phyloP scores from a whole-genome alignment of 2,329 filamentous ascomycete species.

The Colletotrichum sp. region DNA sequence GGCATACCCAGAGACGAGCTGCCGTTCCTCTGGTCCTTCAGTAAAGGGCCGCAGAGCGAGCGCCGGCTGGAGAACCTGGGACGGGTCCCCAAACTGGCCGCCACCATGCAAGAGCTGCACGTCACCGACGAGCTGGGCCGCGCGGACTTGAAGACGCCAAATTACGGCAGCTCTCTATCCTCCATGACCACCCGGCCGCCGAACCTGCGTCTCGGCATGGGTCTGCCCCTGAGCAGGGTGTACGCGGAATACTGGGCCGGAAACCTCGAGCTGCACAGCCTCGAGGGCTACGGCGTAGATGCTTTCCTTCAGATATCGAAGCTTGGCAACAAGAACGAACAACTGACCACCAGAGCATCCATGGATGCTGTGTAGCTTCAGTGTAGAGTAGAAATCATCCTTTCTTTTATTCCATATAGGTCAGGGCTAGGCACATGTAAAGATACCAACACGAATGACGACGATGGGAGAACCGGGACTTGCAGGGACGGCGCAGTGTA shows the following conservation, averaged over 20 bases:
- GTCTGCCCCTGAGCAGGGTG: constrained; percentile 88
- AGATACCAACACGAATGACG: constrained; percentile 10
- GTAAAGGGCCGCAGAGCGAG: constrained; percentile 83
- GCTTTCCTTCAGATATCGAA: constrained; percentile 96
- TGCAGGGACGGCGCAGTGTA: not conserved
- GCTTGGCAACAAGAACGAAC: constrained; percentile 97
- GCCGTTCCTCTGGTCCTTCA: constrained; percentile 95
- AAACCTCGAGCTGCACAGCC: constrained; percentile 84
- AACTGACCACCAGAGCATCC: constrained; percentile 77
- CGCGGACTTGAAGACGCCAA: constrained; percentile 46
- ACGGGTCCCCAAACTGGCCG: constrained; percentile 88
- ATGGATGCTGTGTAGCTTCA: constrained; percentile 81
- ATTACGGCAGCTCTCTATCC: constrained; percentile 70
- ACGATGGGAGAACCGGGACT: not conserved
- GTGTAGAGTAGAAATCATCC: constrained; percentile 47
- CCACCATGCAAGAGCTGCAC: constrained; percentile 87
- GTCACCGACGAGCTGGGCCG: constrained; percentile 47
- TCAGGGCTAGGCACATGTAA: constrained; percentile 12
- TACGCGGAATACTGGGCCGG: constrained; percentile 99
- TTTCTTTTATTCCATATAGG: not conserved
- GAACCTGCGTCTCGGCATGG: constrained; percentile 88
- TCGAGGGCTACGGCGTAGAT: constrained; percentile 96
- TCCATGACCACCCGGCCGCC: constrained; percentile 84
- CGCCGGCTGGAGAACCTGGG: constrained; percentile 83
- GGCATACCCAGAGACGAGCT: constrained; percentile 86